These are phyloP conservation scores for Penicillium roqueforti DNA, from an alignment of 495 filamentous ascomycete species.

Conservation along the genomic window DNA sequence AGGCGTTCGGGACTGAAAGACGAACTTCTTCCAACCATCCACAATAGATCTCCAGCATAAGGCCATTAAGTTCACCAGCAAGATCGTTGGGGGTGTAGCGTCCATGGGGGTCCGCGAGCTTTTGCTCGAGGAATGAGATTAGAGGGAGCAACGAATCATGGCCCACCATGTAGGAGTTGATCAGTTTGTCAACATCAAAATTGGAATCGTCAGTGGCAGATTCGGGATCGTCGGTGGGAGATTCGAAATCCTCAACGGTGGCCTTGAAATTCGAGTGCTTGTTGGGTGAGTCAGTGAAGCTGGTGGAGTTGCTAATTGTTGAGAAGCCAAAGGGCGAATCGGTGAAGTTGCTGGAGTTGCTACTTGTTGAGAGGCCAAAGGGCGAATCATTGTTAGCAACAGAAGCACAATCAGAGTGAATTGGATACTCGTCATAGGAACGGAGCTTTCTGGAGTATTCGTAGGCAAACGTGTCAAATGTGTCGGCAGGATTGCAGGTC, in stretches of 20 bases:
- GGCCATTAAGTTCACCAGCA: slow-evolving; percentile 23
- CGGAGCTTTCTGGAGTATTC: background rate
- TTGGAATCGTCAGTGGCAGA: background rate
- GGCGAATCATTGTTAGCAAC: background rate
- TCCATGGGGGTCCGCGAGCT: slow-evolving; percentile 18
- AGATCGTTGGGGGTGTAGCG: slow-evolving; percentile 28
- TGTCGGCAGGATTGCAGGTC: background rate
- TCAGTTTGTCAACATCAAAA: background rate
- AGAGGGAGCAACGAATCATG: slow-evolving; percentile 16
- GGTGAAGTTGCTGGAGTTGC: background rate
- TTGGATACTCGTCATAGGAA: background rate
- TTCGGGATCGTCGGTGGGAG: background rate
- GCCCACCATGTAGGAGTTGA: background rate
- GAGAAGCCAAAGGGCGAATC: background rate
- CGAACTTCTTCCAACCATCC: slow-evolving; percentile 25
- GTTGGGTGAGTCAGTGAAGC: background rate
- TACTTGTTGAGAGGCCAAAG: background rate
- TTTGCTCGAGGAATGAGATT: slow-evolving; percentile 24
- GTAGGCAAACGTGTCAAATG: background rate
- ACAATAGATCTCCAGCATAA: slow-evolving; percentile 29
- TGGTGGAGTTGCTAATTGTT: background rate
- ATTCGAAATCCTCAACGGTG: background rate
- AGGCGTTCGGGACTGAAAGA: slow-evolving; percentile 10
- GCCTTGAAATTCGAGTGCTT: background rate
- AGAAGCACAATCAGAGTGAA: background rate